Conservation (phyloP, 352 stramenopile genomes). For the Pythium vanterpoolii region DNA sequence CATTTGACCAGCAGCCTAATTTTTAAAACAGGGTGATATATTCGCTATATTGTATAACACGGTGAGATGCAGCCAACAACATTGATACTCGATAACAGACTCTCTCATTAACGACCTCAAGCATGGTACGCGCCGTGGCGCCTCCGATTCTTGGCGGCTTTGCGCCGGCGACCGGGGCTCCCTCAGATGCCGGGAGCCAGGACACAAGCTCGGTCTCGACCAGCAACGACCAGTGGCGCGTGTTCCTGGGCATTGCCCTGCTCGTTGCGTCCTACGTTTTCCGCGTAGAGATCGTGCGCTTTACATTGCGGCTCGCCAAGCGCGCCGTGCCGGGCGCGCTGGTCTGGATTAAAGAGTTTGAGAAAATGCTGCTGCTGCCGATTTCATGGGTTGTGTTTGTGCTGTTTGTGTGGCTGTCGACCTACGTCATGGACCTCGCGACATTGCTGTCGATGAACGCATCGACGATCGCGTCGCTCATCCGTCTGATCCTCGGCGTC, state of each 20-base stretch:
- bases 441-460: slow-evolving; percentile 39
- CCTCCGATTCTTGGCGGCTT: background rate
- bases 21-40: slow-evolving; percentile 8
- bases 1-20: background rate
- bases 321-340: slow-evolving; percentile 53
- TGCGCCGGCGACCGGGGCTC: background rate
- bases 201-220: slow-evolving; percentile 13
- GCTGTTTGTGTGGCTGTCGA: slow-evolving; percentile 60
- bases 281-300: slow-evolving; percentile 72
- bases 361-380: slow-evolving; percentile 72
- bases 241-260: slow-evolving; percentile 72
- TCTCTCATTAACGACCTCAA: background rate
- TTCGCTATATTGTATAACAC: background rate
- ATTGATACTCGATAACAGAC: background rate
- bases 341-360: slow-evolving; percentile 82
- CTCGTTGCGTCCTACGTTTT: slow-evolving; percentile 67
- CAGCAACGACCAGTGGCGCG: slow-evolving; percentile 66
- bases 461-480: slow-evolving; percentile 43
- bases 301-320: slow-evolving; percentile 63
- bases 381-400: slow-evolving; percentile 84
- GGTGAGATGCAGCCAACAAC: background rate
- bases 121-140: background rate
- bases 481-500: slow-evolving; percentile 61
- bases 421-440: slow-evolving; percentile 64
- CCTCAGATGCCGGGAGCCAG: background rate